Evolutionary conservation across 306 rosid genomes (phyloP).

Genomic region (Corylus heterophylla): DNA sequence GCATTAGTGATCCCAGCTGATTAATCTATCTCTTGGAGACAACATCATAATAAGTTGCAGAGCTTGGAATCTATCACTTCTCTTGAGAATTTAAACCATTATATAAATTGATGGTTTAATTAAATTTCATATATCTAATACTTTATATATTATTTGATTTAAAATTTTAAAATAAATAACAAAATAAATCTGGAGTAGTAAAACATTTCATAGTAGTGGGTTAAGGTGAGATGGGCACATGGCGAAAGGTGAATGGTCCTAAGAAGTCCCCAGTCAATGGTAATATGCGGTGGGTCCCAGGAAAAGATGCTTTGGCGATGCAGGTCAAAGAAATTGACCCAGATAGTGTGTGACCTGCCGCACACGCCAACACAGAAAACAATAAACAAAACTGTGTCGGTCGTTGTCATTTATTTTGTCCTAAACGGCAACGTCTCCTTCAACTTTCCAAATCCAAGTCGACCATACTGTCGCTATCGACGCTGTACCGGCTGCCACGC

Average conservation of each 20-base stretch:
- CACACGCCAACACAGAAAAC: slow-evolving; percentile 1
- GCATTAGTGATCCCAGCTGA: too few species aligned
- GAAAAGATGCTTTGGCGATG: neutral
- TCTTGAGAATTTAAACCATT: too few species aligned
- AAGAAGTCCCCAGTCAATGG: neutral
- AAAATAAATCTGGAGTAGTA: too few species aligned
- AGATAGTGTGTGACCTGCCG: neutral
- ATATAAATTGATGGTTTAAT: too few species aligned
- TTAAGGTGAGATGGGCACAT: neutral
- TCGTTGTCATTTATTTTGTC: slow-evolving; percentile 26
- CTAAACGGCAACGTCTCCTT: slow-evolving; percentile 27
- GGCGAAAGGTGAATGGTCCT: slow-evolving; percentile 10
- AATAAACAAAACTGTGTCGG: neutral
- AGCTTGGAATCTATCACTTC: too few species aligned
- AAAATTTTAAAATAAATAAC: too few species aligned
- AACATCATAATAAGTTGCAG: too few species aligned
- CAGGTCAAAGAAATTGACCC: slow-evolving; percentile 33
- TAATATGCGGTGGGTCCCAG: neutral
- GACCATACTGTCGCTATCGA: slow-evolving; percentile 22
- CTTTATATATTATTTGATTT: too few species aligned
- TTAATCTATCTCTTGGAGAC: too few species aligned
- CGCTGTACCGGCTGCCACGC: slow-evolving; percentile 30
- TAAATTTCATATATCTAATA: too few species aligned
- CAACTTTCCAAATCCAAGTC: slow-evolving; percentile 27
- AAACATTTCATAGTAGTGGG: neutral